Evolutionary conservation across 1,284 basidiomycete genomes (phyloP).

Genomic region (Trichosporon asahii): DNA sequence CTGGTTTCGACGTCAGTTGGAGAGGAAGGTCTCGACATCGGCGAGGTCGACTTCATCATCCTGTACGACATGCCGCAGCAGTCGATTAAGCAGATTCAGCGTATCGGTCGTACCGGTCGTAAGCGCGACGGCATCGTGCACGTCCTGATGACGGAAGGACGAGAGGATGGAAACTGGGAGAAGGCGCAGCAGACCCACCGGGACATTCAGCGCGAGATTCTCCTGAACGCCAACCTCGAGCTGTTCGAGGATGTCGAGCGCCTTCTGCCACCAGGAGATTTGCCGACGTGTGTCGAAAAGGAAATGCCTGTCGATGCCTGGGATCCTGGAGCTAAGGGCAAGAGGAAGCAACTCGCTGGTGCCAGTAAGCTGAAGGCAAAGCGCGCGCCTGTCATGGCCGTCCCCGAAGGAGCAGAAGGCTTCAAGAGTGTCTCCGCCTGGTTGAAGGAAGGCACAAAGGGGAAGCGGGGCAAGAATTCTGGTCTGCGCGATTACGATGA

Average conservation of each 20-base stretch:
- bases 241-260: constrained; percentile 88
- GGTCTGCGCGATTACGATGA: constrained; percentile 21
- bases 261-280: constrained; percentile 71
- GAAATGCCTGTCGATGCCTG: constrained; percentile 59
- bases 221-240: constrained; percentile 79
- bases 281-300: constrained; percentile 75
- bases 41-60: constrained; percentile 94
- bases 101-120: constrained; percentile 91
- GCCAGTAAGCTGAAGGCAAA: constrained; percentile 24
- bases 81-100: constrained; percentile 92
- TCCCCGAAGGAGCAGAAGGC: constrained; percentile 45
- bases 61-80: constrained; percentile 97
- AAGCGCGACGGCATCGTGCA: constrained; percentile 87
- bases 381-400: constrained; percentile 36
- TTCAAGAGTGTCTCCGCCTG: constrained; percentile 48
- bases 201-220: constrained; percentile 84
- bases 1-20: constrained; percentile 96
- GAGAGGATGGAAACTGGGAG: constrained; percentile 89
- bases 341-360: constrained; percentile 26
- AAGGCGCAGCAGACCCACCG: constrained; percentile 84
- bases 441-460: constrained; percentile 28
- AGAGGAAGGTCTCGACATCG: constrained; percentile 99
- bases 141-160: constrained; percentile 84
- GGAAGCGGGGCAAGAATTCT: constrained; percentile 21
- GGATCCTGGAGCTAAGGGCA: constrained; percentile 40